These are phyloP conservation scores for Pseudopithomyces maydicus DNA, from an alignment of 2,329 filamentous ascomycete genomes.

Conservation along the genomic window DNA sequence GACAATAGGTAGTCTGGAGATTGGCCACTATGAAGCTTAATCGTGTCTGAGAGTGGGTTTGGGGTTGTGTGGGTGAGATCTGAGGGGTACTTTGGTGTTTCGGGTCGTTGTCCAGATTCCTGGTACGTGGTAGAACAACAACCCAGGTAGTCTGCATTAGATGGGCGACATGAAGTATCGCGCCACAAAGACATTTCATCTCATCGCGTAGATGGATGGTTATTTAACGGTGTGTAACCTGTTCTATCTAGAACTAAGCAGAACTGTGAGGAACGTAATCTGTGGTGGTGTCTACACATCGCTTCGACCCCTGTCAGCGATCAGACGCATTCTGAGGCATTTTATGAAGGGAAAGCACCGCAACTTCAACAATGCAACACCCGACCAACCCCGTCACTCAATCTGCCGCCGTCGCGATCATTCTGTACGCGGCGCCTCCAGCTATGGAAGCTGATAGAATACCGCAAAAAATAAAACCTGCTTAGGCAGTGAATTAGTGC, in stretches of 20 bases:
- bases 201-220: no score
- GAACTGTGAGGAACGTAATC: no score
- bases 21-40: conserved; percentile 9
- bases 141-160: no score
- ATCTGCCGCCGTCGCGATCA: neutral
- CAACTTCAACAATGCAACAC: neutral
- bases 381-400: conserved; percentile 14
- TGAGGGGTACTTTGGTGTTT: conserved; percentile 28
- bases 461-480: neutral
- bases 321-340: conserved; percentile 25
- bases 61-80: conserved; percentile 21
- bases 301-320: conserved; percentile 20
- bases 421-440: no score
- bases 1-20: neutral
- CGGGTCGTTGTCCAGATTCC: conserved; percentile 15
- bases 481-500: no score
- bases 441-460: no score
- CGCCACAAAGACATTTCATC: no score
- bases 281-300: neutral
- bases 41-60: conserved; percentile 25
- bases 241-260: no score
- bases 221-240: no score
- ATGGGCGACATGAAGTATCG: no score
- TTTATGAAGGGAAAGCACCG: conserved; percentile 13
- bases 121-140: neutral